Base-by-base conservation (phyloP, 2,329 filamentous ascomycete genomes). In the Pyricularia sp. region DNA sequence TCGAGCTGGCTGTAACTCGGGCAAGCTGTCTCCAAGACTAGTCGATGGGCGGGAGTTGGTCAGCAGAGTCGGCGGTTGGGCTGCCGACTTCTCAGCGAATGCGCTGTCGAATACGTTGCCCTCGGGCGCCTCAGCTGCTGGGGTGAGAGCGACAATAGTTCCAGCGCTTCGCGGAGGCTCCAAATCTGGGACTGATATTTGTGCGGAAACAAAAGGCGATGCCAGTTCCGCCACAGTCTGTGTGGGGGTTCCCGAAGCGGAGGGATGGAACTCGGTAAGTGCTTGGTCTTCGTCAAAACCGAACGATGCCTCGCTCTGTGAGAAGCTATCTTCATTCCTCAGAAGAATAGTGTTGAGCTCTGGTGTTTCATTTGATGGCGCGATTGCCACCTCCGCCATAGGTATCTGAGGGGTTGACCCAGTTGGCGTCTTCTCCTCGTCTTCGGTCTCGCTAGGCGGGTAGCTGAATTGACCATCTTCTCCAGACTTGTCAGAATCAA, bases 211-310 rank as follows among this genome's bases (percentile, higher is more conserved):
- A 26, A 26, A 26, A 12, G 58, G 26, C 17, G 58, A 14, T 26
- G 58, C 58, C 25, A 61, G 23, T 26, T 61, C 58, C 26, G 58
- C 58, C 58, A 61, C 25, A 26, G 25, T 6, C 23, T 61, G 58
- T 4, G 58, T 61, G 4, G 58, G 58, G n/a, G 58, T 61, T 12
- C 58, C 58, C 58, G 58, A 61, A 12, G 58, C 58, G 7, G 58
- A 61, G 9, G 58, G 58, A 25, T 61, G 58, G 58, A n/a, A 61
- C n/a, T 61, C 58, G 3, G 58, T 61, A 9, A 61, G 58, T 25
- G 58, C 58, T n/a, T 61, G 58, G 23, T 61, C 58, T n/a, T 64
- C 58, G 11, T 63, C 66, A 33, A 68, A 68, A 31, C 61, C 55
- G 30, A 68, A 68, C 12, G 31, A 63, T 20, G 58, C 20, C 20